phyloP scores from a whole-genome alignment of 345 rosid species.

The Rhodamnia rubescens region DNA sequence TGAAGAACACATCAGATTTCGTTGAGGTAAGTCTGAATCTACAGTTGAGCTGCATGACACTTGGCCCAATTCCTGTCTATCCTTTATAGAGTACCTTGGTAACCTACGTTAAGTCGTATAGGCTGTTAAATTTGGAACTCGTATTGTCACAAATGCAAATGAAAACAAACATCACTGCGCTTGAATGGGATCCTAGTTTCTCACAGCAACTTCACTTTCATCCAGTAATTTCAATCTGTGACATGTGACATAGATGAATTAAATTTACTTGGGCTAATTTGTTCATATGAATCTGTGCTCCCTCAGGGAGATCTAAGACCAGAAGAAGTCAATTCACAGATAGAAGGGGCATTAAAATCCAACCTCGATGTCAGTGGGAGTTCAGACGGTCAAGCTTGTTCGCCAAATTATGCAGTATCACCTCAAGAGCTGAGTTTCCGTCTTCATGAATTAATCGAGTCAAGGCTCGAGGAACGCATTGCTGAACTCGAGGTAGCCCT shows the following conservation, averaged over 20 bases:
- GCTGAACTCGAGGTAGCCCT: slow-evolving; percentile 21
- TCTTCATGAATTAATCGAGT: slow-evolving; percentile 21
- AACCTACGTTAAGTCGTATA: neutral
- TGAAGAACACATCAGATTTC: neutral
- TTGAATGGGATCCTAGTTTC: neutral
- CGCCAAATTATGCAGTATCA: slow-evolving; percentile 5
- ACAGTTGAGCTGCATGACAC: neutral
- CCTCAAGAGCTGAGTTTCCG: slow-evolving; percentile 18
- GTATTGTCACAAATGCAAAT: neutral
- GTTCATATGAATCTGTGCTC: neutral
- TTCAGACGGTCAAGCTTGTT: neutral
- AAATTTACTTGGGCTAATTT: neutral
- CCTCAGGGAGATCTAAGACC: neutral
- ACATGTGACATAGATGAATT: neutral
- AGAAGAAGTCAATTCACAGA: neutral
- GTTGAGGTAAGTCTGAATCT: slow-evolving; percentile 6
- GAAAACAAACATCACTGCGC: neutral
- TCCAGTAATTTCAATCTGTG: neutral
- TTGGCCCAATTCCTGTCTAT: neutral
- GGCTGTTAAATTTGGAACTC: neutral
- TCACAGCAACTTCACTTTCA: neutral
- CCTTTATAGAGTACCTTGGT: neutral
- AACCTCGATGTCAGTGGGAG: neutral
- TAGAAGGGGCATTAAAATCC: neutral
- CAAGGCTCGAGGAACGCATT: slow-evolving; percentile 15